Evolutionary conservation across 2,329 filamentous ascomycete genomes (phyloP).

Genomic region (Dothistroma septosporum): DNA sequence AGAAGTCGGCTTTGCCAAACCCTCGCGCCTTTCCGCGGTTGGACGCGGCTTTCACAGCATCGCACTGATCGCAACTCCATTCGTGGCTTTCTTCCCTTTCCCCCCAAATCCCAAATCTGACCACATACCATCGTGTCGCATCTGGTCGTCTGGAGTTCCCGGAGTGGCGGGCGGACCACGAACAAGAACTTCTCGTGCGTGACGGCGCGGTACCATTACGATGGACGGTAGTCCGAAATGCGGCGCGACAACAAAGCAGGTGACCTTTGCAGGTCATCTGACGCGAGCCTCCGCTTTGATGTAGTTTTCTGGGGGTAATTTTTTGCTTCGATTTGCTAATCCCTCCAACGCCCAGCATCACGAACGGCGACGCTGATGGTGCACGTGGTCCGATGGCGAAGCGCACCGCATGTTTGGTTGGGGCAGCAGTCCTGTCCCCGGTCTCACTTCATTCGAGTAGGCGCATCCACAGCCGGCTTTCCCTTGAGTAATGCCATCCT

Average conservation of each 20-base stretch:
- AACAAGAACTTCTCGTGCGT: neutral
- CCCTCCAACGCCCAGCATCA: neutral
- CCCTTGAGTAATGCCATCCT: neutral
- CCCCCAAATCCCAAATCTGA: neutral
- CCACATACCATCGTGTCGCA: neutral
- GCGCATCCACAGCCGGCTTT: neutral
- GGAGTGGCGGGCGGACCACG: neutral
- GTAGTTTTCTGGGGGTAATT: neutral
- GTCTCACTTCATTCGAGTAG: neutral
- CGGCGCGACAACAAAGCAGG: neutral
- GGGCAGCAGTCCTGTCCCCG: neutral
- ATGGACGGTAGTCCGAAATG: neutral
- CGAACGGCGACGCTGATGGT: neutral
- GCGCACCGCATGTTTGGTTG: neutral
- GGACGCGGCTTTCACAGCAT: neutral
- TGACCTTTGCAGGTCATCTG: neutral
- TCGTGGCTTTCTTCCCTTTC: neutral
- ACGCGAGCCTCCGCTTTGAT: conserved; percentile 1
- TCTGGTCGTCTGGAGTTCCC: neutral
- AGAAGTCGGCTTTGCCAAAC: neutral
- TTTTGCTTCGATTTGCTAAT: conserved; percentile 1
- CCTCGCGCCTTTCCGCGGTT: neutral
- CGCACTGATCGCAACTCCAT: neutral
- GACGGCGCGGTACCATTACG: neutral
- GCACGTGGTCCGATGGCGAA: neutral